Evolutionary conservation across 2,329 filamentous ascomycete species (phyloP).

Genomic region (Cordyceps militaris): DNA sequence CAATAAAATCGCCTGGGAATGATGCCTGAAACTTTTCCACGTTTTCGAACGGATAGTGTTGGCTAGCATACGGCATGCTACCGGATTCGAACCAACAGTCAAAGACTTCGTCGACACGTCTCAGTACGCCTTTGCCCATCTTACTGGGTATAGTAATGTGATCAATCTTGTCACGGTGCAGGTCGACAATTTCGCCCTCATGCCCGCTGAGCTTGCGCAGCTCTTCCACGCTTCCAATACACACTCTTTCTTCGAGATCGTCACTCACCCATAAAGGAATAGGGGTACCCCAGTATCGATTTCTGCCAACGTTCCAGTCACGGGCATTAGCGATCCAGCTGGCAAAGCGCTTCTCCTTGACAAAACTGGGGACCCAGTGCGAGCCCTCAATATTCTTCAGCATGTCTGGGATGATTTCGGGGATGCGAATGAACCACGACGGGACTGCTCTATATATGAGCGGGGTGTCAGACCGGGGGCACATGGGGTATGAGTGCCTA

Average conservation of each 20-base stretch:
- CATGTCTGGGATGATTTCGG: slow-evolving; percentile 77
- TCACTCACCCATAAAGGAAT: slow-evolving; percentile 89
- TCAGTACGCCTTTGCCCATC: slow-evolving; percentile 75
- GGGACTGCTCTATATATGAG: slow-evolving; percentile 89
- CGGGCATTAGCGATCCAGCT: slow-evolving; percentile 88
- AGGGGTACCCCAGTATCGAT: slow-evolving; percentile 92
- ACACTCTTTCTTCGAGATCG: slow-evolving; percentile 79
- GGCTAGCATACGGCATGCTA: slow-evolving; percentile 87
- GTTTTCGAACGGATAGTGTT: slow-evolving; percentile 90
- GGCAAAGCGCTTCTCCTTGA: slow-evolving; percentile 85
- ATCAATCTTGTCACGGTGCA: slow-evolving; percentile 91
- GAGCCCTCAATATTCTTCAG: slow-evolving; percentile 83
- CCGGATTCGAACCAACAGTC: slow-evolving; percentile 98
- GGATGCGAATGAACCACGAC: slow-evolving; percentile 90
- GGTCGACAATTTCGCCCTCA: slow-evolving; percentile 71
- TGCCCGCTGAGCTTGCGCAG: slow-evolving; percentile 82
- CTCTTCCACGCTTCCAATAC: slow-evolving; percentile 77
- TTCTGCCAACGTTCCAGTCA: slow-evolving; percentile 93
- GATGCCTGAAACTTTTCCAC: slow-evolving; percentile 69
- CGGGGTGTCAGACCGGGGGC: slow-evolving; percentile 89
- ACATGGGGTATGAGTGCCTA: slow-evolving; percentile 89
- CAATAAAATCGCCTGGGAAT: slow-evolving; percentile 91
- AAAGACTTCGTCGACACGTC: slow-evolving; percentile 80
- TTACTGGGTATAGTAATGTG: slow-evolving; percentile 90
- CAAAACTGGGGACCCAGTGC: slow-evolving; percentile 84